These are phyloP conservation scores for Agastache rugosa DNA, from an alignment of 257 asterid genomes.

Conservation along the genomic window DNA sequence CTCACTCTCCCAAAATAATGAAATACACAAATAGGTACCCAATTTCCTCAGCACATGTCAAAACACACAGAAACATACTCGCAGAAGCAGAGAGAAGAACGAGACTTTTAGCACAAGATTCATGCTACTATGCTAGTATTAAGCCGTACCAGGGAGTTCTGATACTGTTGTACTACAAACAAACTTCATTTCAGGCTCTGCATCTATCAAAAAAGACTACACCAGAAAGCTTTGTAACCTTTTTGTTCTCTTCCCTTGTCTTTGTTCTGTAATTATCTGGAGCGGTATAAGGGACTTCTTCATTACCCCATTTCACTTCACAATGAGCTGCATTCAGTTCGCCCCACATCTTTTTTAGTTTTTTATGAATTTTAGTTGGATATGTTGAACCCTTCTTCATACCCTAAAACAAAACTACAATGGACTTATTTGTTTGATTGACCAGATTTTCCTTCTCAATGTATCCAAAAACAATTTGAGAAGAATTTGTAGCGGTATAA, in stretches of 20 bases:
- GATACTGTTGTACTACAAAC: constrained; percentile 91
- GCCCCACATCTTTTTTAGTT: constrained; percentile 57
- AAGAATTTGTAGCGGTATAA: constrained; percentile 76
- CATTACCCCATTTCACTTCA: too few species aligned
- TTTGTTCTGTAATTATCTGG: too few species aligned
- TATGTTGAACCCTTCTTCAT: constrained; percentile 83
- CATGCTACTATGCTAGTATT: background rate
- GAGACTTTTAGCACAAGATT: background rate
- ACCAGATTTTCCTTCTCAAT: constrained; percentile 84
- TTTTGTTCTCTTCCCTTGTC: too few species aligned
- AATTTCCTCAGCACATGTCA: background rate
- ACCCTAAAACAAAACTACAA: constrained; percentile 81
- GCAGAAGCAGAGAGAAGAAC: background rate
- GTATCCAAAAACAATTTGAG: constrained; percentile 76
- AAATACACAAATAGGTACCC: background rate
- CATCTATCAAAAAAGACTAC: constrained; percentile 80
- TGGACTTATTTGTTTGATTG: constrained; percentile 67
- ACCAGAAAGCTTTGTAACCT: constrained; percentile 87
- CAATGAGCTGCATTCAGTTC: too few species aligned
- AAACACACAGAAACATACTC: background rate
- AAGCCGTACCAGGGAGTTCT: constrained; percentile 82
- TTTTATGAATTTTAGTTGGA: constrained; percentile 88
- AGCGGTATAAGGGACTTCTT: too few species aligned
- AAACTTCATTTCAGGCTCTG: constrained; percentile 90
- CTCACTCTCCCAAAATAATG: background rate